These are phyloP conservation scores for Crotalaria pallida DNA, from an alignment of 306 rosid species.

Conservation along the genomic window DNA sequence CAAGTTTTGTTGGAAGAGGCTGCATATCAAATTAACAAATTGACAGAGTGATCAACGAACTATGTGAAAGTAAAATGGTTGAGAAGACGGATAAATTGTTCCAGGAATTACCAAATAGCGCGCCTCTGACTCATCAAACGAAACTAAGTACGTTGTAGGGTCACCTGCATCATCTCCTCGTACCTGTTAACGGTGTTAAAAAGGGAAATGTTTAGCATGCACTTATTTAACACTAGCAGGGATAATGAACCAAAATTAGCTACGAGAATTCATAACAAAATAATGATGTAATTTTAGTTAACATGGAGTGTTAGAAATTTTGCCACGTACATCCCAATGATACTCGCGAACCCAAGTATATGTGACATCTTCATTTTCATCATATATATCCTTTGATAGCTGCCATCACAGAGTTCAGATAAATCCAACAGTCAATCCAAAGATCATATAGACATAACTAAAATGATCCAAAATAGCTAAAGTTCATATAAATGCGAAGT, in stretches of 20 bases:
- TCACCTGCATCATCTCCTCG: slow-evolving; percentile 84
- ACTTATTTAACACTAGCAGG: slow-evolving; percentile 39
- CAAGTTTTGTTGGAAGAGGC: slow-evolving; percentile 95
- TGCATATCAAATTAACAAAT: slow-evolving; percentile 34
- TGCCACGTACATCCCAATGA: slow-evolving; percentile 77
- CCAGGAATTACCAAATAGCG: slow-evolving; percentile 62
- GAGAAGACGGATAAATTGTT: slow-evolving; percentile 1
- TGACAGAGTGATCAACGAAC: neutral
- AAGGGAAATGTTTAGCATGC: slow-evolving; percentile 45
- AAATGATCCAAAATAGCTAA: neutral
- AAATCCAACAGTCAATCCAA: slow-evolving; percentile 16
- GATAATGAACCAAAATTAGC: neutral
- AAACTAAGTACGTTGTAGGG: slow-evolving; percentile 75
- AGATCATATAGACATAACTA: slow-evolving; percentile 11
- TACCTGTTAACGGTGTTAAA: slow-evolving; percentile 42
- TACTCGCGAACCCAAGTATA: slow-evolving; percentile 93
- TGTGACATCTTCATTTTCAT: slow-evolving; percentile 76
- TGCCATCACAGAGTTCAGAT: slow-evolving; percentile 39
- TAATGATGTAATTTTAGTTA: neutral
- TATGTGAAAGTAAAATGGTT: neutral
- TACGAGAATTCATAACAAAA: neutral
- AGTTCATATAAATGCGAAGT: neutral
- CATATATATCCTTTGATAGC: slow-evolving; percentile 83
- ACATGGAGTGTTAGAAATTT: slow-evolving; percentile 8
- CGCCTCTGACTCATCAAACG: slow-evolving; percentile 81